These are phyloP conservation scores for Umbelopsis sp. DNA, from an alignment of 192 early-diverging fungal species.

Conservation along the genomic window DNA sequence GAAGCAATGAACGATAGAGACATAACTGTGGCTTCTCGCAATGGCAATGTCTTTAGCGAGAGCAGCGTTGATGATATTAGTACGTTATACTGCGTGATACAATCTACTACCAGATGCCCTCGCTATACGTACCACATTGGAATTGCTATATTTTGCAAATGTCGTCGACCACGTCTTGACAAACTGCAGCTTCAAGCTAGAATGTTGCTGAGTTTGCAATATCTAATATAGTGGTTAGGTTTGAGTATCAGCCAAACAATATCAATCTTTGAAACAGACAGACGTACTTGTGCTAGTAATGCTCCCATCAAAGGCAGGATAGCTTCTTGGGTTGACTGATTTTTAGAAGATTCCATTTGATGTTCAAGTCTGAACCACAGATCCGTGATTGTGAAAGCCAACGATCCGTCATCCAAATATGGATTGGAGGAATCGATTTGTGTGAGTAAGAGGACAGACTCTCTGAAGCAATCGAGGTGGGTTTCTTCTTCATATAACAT, in stretches of 20 bases:
- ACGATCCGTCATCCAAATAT: slow-evolving; percentile 12
- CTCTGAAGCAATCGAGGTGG: slow-evolving; percentile 46
- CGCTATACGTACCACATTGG: slow-evolving; percentile 44
- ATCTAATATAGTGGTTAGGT: neutral
- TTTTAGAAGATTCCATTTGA: slow-evolving; percentile 39
- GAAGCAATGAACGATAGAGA: slow-evolving; percentile 41
- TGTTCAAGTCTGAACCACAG: slow-evolving; percentile 43
- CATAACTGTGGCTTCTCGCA: slow-evolving; percentile 54
- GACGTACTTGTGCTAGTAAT: slow-evolving; percentile 50
- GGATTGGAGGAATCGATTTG: slow-evolving; percentile 29
- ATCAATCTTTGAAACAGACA: no score
- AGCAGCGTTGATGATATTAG: neutral
- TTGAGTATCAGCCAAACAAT: no score
- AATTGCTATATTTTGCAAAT: slow-evolving; percentile 42
- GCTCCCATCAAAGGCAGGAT: slow-evolving; percentile 57
- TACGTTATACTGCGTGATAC: no score
- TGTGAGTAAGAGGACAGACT: slow-evolving; percentile 47
- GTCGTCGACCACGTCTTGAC: slow-evolving; percentile 42
- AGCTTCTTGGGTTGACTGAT: slow-evolving; percentile 54
- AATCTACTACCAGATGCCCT: neutral
- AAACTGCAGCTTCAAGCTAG: slow-evolving; percentile 22
- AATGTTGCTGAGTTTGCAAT: neutral
- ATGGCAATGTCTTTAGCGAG: slow-evolving; percentile 47
- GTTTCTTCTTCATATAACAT: slow-evolving; percentile 45
- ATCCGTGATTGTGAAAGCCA: slow-evolving; percentile 35